Conservation (phyloP, 2,329 filamentous ascomycete species). For the Fusarium camptoceras region DNA sequence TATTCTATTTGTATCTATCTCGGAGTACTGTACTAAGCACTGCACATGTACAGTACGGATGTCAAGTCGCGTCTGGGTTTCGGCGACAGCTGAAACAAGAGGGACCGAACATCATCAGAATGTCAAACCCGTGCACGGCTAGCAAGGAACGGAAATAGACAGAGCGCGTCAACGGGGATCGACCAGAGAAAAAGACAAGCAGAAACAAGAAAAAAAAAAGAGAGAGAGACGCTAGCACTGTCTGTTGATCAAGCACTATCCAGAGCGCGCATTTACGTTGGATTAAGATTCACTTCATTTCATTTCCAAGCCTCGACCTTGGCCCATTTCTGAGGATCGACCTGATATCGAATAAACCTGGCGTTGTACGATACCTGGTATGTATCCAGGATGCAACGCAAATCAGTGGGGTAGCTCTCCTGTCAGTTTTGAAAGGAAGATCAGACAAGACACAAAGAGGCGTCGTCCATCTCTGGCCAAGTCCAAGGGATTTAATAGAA, state of each 20-base stretch:
- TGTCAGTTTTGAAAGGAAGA: slow-evolving; percentile 1
- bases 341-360: slow-evolving; percentile 22
- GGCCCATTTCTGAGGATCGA: slow-evolving; percentile 4
- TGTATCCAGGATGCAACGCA: slow-evolving; percentile 24
- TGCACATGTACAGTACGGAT: slow-evolving; percentile 10
- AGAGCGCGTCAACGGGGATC: slow-evolving; percentile 6
- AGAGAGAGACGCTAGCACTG: neutral
- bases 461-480: neutral
- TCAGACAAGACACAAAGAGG: slow-evolving; percentile 3
- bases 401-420: slow-evolving; percentile 30
- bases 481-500: slow-evolving; percentile 12
- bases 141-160: slow-evolving; percentile 16
- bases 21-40: neutral
- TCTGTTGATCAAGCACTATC: neutral
- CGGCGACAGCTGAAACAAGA: slow-evolving; percentile 38
- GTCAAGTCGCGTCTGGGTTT: slow-evolving; percentile 31
- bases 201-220: neutral
- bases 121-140: slow-evolving; percentile 32
- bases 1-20: neutral
- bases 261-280: neutral
- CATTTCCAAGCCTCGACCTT: slow-evolving; percentile 15
- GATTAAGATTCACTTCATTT: slow-evolving; percentile 1
- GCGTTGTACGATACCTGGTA: slow-evolving; percentile 3
- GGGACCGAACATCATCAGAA: slow-evolving; percentile 26
- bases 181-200: neutral